Conservation (phyloP, 2,329 filamentous ascomycete species). For the Aspergillus aculeatinus region DNA sequence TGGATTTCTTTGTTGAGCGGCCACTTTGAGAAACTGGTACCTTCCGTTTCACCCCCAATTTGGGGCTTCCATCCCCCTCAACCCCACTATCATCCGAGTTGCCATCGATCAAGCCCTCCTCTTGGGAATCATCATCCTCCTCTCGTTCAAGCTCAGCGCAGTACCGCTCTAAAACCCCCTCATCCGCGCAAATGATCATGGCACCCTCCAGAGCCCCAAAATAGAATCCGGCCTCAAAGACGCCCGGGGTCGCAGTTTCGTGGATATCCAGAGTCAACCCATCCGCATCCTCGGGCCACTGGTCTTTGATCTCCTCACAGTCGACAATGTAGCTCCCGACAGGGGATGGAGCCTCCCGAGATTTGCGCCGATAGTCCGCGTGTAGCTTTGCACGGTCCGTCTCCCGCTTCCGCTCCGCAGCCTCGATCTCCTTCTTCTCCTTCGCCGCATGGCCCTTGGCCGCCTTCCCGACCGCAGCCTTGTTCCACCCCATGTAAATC, state of each 20-base stretch:
- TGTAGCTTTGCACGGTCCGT: background rate
- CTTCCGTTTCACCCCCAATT: slow-evolving; percentile 4
- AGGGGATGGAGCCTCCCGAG: background rate
- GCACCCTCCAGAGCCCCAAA: slow-evolving; percentile 9
- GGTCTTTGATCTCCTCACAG: slow-evolving; percentile 2
- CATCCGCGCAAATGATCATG: slow-evolving; percentile 3
- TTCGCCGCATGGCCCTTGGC: background rate
- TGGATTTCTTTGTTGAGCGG: background rate
- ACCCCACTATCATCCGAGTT: background rate
- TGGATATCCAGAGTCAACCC: slow-evolving; percentile 1
- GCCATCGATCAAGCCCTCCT: too few relatives aligned
- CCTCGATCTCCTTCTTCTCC: background rate
- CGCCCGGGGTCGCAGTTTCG: background rate
- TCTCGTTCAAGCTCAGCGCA: background rate
- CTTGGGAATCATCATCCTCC: background rate
- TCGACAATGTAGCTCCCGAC: slow-evolving; percentile 6
- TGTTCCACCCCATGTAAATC: slow-evolving; percentile 16
- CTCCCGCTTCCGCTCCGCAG: background rate
- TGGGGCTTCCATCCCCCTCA: background rate
- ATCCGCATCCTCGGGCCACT: background rate
- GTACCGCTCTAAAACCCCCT: background rate
- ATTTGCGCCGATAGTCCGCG: background rate
- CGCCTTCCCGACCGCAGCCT: slow-evolving; percentile 5
- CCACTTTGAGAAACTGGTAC: background rate
- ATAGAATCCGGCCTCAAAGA: slow-evolving; percentile 3